A percentile compares a stretch with the other conserved stretches of the same genome.
phyloP scores from a whole-genome alignment of 768 basidiomycete genomes.

The Collybiopsis luxurians region DNA sequence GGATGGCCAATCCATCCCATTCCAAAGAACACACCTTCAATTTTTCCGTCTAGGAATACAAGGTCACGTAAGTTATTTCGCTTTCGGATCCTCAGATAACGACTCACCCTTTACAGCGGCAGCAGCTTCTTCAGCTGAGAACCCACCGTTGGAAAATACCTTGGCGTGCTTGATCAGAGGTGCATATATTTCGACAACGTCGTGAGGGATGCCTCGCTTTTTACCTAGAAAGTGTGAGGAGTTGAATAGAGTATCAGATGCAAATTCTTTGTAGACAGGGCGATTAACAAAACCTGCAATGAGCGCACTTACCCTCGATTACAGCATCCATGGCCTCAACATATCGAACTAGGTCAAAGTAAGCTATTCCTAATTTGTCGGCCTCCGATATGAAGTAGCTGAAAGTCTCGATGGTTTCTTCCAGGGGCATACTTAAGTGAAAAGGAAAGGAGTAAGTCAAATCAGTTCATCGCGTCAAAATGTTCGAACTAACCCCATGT shows the following conservation, averaged over 20 bases:
- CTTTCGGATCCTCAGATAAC: no score
- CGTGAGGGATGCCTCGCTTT: conserved; percentile 23
- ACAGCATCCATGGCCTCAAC: conserved; percentile 13
- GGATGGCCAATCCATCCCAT: conserved; percentile 25
- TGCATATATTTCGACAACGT: conserved; percentile 23
- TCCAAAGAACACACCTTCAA: conserved; percentile 28
- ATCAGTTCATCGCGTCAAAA: background rate
- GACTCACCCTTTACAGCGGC: conserved; percentile 12
- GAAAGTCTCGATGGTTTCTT: conserved; percentile 25
- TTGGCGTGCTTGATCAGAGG: conserved; percentile 20
- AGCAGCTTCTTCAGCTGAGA: conserved; percentile 25
- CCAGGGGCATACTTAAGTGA: conserved; percentile 19
- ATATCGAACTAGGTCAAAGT: conserved; percentile 23
- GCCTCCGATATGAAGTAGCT: conserved; percentile 22
- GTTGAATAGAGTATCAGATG: no score
- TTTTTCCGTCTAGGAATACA: conserved; percentile 11
- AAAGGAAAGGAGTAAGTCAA: background rate
- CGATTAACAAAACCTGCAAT: no score
- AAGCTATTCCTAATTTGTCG: conserved; percentile 20
- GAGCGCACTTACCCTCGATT: conserved; percentile 18
- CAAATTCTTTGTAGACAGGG: no score
- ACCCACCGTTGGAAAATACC: conserved; percentile 23
- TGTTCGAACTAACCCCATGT: conserved; percentile 19
- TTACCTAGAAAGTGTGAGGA: conserved; percentile 8
- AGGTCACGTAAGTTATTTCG: background rate